Evolutionary conservation across 176 grass and related monocot species (phyloP).

Genomic region (Echinochloa phyllopogon): DNA sequence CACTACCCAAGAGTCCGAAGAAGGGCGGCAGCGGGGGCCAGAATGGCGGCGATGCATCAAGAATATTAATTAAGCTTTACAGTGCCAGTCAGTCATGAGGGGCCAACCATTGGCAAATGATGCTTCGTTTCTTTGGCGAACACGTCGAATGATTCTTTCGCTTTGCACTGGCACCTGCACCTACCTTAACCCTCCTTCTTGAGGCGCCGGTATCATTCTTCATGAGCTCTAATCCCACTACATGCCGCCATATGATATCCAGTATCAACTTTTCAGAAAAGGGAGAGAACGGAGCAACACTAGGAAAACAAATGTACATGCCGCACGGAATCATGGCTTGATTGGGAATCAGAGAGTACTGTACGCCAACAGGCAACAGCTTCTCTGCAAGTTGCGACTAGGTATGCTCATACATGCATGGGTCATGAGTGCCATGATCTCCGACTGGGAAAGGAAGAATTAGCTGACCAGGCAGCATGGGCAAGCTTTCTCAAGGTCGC

Average conservation of each 20-base stretch:
- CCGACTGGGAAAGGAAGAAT: neutral
- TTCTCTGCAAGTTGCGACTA: neutral
- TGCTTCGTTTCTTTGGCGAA: neutral
- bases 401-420: neutral
- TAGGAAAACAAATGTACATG: neutral
- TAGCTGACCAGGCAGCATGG: neutral
- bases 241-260: conserved; percentile 32
- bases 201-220: conserved; percentile 10
- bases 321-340: neutral
- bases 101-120: conserved; percentile 37
- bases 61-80: neutral
- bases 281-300: neutral
- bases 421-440: neutral
- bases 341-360: neutral
- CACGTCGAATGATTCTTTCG: conserved; percentile 3
- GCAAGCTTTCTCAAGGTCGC: neutral
- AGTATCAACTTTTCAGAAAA: conserved; percentile 11
- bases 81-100: neutral
- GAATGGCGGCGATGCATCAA: neutral
- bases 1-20: neutral
- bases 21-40: neutral
- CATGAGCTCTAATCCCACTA: conserved; percentile 32
- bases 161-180: neutral
- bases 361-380: neutral
- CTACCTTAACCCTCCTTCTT: neutral